phyloP scores from a whole-genome alignment of 257 asterid genomes.

The Plantago elongata region DNA sequence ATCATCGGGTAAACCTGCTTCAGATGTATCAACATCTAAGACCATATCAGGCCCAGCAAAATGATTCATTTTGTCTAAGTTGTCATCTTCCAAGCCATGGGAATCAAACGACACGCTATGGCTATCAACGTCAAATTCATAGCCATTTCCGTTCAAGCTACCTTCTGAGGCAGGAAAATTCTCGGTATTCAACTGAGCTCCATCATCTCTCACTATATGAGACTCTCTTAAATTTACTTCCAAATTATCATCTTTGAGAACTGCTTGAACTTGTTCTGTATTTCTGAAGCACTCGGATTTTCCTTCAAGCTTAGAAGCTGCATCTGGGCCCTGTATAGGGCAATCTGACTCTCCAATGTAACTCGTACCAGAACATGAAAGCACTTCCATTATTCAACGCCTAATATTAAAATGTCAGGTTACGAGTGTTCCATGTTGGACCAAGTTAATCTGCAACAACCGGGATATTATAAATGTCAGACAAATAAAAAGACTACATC shows the following conservation, averaged over 20 bases:
- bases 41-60: slow-evolving; percentile 34
- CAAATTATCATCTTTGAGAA: slow-evolving; percentile 37
- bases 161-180: slow-evolving; percentile 46
- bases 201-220: slow-evolving; percentile 39
- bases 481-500: neutral
- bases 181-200: slow-evolving; percentile 38
- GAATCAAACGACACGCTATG: slow-evolving; percentile 49
- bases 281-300: slow-evolving; percentile 37
- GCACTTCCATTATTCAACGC: slow-evolving; percentile 59
- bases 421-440: slow-evolving; percentile 22
- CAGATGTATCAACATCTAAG: slow-evolving; percentile 38
- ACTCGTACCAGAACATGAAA: slow-evolving; percentile 49
- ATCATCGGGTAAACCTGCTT: slow-evolving; percentile 32
- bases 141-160: slow-evolving; percentile 38
- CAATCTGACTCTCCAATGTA: slow-evolving; percentile 48
- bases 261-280: slow-evolving; percentile 40
- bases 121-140: slow-evolving; percentile 48
- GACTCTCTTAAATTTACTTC: slow-evolving; percentile 31
- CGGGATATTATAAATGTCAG: slow-evolving; percentile 19
- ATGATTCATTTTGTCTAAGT: slow-evolving; percentile 46
- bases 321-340: slow-evolving; percentile 46
- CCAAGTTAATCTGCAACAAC: slow-evolving; percentile 29
- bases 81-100: slow-evolving; percentile 56
- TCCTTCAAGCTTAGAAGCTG: slow-evolving; percentile 42
- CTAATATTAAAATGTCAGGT: slow-evolving; percentile 30